phyloP scores from a whole-genome alignment of 805 yeast species.

The Schizosaccharomyces lindneri region DNA sequence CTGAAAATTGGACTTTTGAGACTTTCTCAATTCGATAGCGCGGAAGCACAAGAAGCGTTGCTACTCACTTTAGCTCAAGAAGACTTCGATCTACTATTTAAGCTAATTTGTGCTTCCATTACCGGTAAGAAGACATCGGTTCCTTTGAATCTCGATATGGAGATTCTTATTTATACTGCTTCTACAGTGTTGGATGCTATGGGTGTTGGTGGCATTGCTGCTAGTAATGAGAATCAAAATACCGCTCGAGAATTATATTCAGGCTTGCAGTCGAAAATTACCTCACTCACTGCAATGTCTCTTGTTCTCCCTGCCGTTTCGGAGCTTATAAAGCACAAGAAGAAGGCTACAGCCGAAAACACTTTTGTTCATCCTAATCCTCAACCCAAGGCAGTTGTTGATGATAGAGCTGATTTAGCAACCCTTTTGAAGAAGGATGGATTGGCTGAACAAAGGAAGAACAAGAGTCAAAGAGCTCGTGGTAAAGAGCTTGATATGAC shows the following conservation, averaged over 20 bases:
- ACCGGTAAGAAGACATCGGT: neutral
- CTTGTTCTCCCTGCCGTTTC: neutral
- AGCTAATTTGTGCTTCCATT: too few relatives aligned
- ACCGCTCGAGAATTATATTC: neutral
- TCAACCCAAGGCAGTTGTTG: constrained; percentile 1
- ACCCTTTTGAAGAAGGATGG: neutral
- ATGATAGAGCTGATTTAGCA: neutral
- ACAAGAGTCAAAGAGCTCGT: neutral
- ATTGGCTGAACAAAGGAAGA: neutral
- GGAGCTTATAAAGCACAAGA: neutral
- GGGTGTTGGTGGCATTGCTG: neutral
- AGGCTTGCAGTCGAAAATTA: neutral
- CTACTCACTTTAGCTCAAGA: neutral
- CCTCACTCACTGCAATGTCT: neutral
- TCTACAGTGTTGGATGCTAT: neutral
- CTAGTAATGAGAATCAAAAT: neutral
- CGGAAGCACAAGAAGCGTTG: neutral
- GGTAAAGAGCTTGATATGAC: neutral
- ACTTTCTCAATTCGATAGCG: neutral
- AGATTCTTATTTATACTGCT: neutral
- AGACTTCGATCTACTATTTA: neutral
- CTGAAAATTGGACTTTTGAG: neutral
- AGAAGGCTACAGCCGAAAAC: neutral
- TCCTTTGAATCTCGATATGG: neutral
- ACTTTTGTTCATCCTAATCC: neutral